phyloP scores from a whole-genome alignment of 495 filamentous ascomycete species.

The Hapsidospora chrysogenum region DNA sequence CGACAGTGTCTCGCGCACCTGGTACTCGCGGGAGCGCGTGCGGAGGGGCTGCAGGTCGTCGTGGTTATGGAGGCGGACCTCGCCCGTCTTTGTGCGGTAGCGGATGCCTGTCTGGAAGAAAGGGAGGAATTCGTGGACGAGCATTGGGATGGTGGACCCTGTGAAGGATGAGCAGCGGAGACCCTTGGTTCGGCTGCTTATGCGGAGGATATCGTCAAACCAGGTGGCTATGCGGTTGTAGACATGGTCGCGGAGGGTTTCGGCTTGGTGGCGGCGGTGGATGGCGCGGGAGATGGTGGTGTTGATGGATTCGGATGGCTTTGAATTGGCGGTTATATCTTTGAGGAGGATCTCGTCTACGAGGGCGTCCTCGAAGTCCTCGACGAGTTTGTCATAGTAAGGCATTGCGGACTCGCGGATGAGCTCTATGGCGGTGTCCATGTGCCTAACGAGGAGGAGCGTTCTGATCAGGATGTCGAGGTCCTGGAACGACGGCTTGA shows the following conservation, averaged over 20 bases:
- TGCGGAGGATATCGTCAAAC: constrained; percentile 9
- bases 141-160: constrained; percentile 18
- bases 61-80: constrained; percentile 8
- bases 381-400: constrained; percentile 10
- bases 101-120: constrained; percentile 22
- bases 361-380: constrained; percentile 13
- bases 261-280: constrained; percentile 7
- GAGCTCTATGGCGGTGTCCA: constrained; percentile 5
- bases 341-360: constrained; percentile 11
- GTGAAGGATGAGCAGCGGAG: constrained; percentile 4
- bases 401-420: constrained; percentile 11
- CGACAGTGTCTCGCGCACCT: not conserved
- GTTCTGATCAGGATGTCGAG: constrained; percentile 14
- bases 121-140: constrained; percentile 30
- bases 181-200: constrained; percentile 3
- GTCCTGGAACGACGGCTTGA: constrained; percentile 13
- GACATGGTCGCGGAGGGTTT: constrained; percentile 10
- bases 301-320: constrained; percentile 3
- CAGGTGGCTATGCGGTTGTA: constrained; percentile 10
- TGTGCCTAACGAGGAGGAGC: constrained; percentile 8
- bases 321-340: not conserved
- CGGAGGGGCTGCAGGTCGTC: not conserved
- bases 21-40: too few relatives aligned
- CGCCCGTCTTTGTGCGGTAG: constrained; percentile 15
- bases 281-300: not conserved